Evolutionary conservation across 1,139 yeast species (phyloP).

Genomic region (Suhomyces atakaporum): DNA sequence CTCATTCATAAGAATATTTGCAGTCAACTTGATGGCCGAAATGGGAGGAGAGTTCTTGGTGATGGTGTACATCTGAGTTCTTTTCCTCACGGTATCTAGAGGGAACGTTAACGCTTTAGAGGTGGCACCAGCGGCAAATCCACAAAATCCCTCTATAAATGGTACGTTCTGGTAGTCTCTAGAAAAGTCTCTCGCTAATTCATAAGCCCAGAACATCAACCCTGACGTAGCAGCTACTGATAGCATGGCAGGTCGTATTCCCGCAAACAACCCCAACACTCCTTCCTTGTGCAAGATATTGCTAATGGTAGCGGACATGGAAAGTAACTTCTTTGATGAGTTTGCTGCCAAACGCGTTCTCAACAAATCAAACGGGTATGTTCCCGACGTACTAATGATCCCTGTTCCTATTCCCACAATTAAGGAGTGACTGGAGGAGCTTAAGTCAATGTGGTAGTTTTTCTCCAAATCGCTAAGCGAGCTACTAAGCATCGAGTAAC

Average conservation of each 20-base stretch:
- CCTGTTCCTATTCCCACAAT: constrained; percentile 82
- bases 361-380: constrained; percentile 87
- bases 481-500: constrained; percentile 60
- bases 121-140: constrained; percentile 73
- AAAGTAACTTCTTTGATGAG: constrained; percentile 40
- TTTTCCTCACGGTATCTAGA: constrained; percentile 75
- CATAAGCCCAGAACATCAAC: constrained; percentile 68
- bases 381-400: constrained; percentile 61
- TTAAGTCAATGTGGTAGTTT: constrained; percentile 24
- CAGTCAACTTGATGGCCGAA: constrained; percentile 27
- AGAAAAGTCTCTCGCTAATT: constrained; percentile 40
- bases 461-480: constrained; percentile 35
- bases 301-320: constrained; percentile 45
- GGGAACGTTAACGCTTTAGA: constrained; percentile 83
- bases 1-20: constrained; percentile 50
- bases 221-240: constrained; percentile 71
- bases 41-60: constrained; percentile 12
- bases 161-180: constrained; percentile 33
- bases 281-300: constrained; percentile 54
- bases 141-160: constrained; percentile 64
- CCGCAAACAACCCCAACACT: constrained; percentile 58
- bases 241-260: constrained; percentile 61
- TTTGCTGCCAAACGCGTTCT: constrained; percentile 81
- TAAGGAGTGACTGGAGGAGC: constrained; percentile 50
- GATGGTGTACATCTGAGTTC: constrained; percentile 65